Percentiles rank a stretch among this genome's conserved stretches.
phyloP scores from a whole-genome alignment of 495 filamentous ascomycete genomes.

The Bacidia gigantensis region DNA sequence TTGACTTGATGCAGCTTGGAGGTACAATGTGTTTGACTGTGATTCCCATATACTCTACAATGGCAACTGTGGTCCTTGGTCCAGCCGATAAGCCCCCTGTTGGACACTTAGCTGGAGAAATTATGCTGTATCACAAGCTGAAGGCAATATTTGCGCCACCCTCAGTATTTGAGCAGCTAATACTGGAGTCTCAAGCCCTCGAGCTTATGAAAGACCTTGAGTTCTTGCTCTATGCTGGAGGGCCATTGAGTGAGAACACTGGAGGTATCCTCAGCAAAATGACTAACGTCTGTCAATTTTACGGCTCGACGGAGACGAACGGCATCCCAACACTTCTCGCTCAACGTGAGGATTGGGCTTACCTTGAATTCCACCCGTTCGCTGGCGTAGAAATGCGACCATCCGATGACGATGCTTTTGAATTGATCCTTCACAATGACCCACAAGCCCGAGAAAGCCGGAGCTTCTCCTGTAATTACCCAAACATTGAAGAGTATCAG shows the following conservation, averaged over 20 bases:
- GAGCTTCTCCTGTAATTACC: slow-evolving; percentile 26
- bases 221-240: slow-evolving; percentile 21
- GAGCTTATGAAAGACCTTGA: slow-evolving; percentile 17
- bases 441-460: slow-evolving; percentile 11
- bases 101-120: slow-evolving; percentile 12
- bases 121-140: slow-evolving; percentile 18
- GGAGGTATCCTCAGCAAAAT: slow-evolving; percentile 18
- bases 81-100: slow-evolving; percentile 19
- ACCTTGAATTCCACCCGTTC: slow-evolving; percentile 35
- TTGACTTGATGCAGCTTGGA: slow-evolving; percentile 8
- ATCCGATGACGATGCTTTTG: slow-evolving; percentile 32
- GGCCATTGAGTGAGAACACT: slow-evolving; percentile 14
- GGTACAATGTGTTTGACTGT: slow-evolving; percentile 10
- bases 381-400: slow-evolving; percentile 30
- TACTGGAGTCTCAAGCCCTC: slow-evolving; percentile 11
- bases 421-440: slow-evolving; percentile 34
- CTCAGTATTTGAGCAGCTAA: slow-evolving; percentile 19
- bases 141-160: slow-evolving; percentile 19
- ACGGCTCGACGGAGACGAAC: slow-evolving; percentile 21
- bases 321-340: slow-evolving; percentile 16
- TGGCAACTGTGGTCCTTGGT: slow-evolving; percentile 18
- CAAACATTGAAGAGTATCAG: slow-evolving; percentile 33
- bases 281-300: slow-evolving; percentile 22
- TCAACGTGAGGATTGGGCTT: slow-evolving; percentile 34
- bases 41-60: slow-evolving; percentile 13